Evolutionary conservation across 1,284 basidiomycete genomes (phyloP).

Genomic region (Athelia psychrophila): DNA sequence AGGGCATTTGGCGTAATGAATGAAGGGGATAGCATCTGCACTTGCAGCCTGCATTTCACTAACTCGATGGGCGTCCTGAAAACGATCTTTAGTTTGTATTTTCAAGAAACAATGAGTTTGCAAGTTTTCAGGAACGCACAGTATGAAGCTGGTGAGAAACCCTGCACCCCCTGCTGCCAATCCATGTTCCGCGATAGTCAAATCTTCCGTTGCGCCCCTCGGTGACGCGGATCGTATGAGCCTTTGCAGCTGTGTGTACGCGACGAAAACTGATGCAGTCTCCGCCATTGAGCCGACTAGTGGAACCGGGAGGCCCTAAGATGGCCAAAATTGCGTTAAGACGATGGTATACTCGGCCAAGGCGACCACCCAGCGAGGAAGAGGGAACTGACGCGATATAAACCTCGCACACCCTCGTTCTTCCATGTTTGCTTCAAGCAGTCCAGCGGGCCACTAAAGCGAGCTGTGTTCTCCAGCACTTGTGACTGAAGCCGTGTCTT

Average conservation of each 20-base stretch:
- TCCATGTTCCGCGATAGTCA: constrained; percentile 69
- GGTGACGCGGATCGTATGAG: constrained; percentile 44
- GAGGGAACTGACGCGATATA: constrained; percentile 72
- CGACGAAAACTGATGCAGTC: constrained; percentile 87
- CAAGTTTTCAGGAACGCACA: constrained; percentile 61
- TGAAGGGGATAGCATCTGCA: constrained; percentile 72
- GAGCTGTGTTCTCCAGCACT: constrained; percentile 65
- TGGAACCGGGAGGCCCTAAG: constrained; percentile 88
- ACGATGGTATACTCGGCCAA: neutral
- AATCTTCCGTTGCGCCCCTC: constrained; percentile 30
- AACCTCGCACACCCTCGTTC: constrained; percentile 78
- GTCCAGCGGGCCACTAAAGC: constrained; percentile 84
- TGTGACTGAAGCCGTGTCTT: constrained; percentile 89
- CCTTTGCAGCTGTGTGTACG: constrained; percentile 84
- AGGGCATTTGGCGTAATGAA: constrained; percentile 3
- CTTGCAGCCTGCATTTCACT: constrained; percentile 98
- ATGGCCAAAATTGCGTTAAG: neutral
- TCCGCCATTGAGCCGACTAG: constrained; percentile 91
- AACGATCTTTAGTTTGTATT: neutral
- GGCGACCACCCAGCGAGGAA: neutral
- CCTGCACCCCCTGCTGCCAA: constrained; percentile 88
- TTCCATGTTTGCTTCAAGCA: constrained; percentile 80
- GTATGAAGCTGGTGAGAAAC: constrained; percentile 78
- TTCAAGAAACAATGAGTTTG: neutral
- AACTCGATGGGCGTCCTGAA: constrained; percentile 90